These are phyloP conservation scores for Serendipita vermifera DNA, from an alignment of 768 basidiomycete species.

Conservation along the genomic window DNA sequence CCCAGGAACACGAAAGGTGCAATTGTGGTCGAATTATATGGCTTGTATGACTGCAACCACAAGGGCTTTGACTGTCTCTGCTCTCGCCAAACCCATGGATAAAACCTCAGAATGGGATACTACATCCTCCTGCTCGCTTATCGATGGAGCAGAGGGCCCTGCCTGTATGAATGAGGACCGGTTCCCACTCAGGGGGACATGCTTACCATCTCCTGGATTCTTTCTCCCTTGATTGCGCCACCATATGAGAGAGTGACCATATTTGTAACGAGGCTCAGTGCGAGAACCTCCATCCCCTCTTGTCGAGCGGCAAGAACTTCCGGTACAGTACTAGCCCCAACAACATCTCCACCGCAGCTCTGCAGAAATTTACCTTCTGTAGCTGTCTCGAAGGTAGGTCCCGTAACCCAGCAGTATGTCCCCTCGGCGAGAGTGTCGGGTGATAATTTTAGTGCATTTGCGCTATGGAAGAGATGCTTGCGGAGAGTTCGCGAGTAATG, in stretches of 20 bases:
- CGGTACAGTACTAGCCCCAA: constrained; percentile 87
- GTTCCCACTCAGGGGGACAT: too few species aligned
- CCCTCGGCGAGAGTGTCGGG: constrained; percentile 59
- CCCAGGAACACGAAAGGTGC: too few species aligned
- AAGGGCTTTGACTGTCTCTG: constrained; percentile 56
- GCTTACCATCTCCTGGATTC: too few species aligned
- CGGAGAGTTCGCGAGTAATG: constrained; percentile 66
- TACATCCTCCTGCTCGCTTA: constrained; percentile 29
- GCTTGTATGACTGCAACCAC: constrained; percentile 47
- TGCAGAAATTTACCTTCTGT: constrained; percentile 73
- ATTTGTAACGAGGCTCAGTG: constrained; percentile 78
- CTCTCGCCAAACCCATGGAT: constrained; percentile 48
- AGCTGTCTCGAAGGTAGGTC: constrained; percentile 81
- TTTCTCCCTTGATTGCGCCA: constrained; percentile 48
- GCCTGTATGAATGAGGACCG: too few species aligned
- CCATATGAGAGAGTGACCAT: constrained; percentile 58
- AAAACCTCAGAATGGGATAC: constrained; percentile 78
- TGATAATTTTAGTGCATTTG: constrained; percentile 44
- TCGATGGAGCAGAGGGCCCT: too few species aligned
- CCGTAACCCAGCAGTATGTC: constrained; percentile 79
- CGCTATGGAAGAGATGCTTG: constrained; percentile 55
- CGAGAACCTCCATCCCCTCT: constrained; percentile 62
- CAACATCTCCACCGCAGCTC: constrained; percentile 69
- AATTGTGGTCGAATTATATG: too few species aligned
- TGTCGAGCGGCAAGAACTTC: constrained; percentile 73